Evolutionary conservation across 352 stramenopile genomes (phyloP).

Genomic region (Halophytophthora polymorphica): DNA sequence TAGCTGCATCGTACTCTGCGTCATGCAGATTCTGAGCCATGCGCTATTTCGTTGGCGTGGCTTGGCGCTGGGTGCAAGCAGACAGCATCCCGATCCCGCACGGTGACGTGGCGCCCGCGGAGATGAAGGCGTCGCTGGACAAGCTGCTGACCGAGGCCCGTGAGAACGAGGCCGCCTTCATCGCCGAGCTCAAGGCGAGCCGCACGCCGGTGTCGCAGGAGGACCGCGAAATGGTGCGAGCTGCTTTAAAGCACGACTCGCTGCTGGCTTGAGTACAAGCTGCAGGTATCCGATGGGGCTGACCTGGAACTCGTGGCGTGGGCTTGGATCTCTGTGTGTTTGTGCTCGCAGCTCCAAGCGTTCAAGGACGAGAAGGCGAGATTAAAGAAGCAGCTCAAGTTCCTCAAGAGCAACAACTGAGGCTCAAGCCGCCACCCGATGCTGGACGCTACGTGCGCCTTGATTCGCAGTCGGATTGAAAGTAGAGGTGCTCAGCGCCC

Average conservation of each 20-base stretch:
- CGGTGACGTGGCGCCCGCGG: conserved; percentile 44
- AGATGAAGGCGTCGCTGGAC: conserved; percentile 75
- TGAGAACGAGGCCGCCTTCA: conserved; percentile 77
- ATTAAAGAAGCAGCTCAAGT: conserved; percentile 84
- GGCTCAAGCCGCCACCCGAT: conserved; percentile 3
- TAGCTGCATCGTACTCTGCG: not conserved
- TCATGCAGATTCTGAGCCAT: not conserved
- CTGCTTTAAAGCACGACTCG: not conserved
- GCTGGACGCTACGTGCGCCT: too few species aligned
- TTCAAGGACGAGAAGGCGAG: conserved; percentile 85
- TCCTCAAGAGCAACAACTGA: conserved; percentile 65
- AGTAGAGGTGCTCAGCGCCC: conserved; percentile 1
- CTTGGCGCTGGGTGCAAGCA: conserved; percentile 6
- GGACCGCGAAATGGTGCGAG: conserved; percentile 74
- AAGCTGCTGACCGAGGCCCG: conserved; percentile 71
- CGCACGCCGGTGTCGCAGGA: conserved; percentile 45
- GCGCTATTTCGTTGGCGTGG: not conserved
- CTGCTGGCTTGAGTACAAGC: not conserved
- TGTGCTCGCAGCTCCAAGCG: conserved; percentile 50
- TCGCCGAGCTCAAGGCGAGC: conserved; percentile 73
- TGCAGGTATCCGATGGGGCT: not conserved
- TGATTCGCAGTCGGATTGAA: conserved; percentile 1
- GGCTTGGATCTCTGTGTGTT: conserved; percentile 5
- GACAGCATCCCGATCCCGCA: conserved; percentile 52
- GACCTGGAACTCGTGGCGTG: too few species aligned